Evolutionary conservation across 345 rosid genomes (phyloP).

Genomic region (Mercurialis annua): DNA sequence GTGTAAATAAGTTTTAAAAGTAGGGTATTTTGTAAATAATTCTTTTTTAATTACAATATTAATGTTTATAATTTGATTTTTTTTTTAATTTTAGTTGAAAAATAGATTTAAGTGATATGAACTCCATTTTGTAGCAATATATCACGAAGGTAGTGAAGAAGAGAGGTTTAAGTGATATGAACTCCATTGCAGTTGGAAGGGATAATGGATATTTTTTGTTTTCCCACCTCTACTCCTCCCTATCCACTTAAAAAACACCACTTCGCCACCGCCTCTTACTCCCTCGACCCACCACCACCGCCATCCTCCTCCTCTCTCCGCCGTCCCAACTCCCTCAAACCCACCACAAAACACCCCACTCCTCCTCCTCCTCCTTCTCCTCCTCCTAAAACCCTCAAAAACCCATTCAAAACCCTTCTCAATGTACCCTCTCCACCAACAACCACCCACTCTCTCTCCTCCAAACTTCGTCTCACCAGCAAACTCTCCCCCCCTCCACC

Average conservation of each 20-base stretch:
- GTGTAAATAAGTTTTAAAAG: too few species aligned
- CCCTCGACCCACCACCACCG: slow-evolving; percentile 39
- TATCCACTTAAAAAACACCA: not conserved
- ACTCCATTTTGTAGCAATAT: too few species aligned
- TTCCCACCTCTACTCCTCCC: slow-evolving; percentile 38
- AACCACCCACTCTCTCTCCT: slow-evolving; percentile 44
- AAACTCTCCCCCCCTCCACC: slow-evolving; percentile 70
- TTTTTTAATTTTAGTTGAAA: too few species aligned
- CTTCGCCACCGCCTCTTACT: slow-evolving; percentile 40
- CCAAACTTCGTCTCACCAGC: slow-evolving; percentile 73
- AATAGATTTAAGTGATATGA: too few species aligned
- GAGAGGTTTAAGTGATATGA: too few species aligned
- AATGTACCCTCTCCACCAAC: slow-evolving; percentile 16
- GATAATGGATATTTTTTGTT: slow-evolving; percentile 41
- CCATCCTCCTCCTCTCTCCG: slow-evolving; percentile 40
- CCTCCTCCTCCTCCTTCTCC: slow-evolving; percentile 26
- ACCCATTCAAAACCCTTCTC: slow-evolving; percentile 55
- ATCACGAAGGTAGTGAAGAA: too few species aligned
- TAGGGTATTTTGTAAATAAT: too few species aligned
- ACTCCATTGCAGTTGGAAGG: too few species aligned
- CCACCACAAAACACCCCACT: not conserved
- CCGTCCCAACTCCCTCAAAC: slow-evolving; percentile 50
- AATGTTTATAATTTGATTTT: too few species aligned
- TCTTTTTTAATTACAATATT: too few species aligned
- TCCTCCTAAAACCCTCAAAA: slow-evolving; percentile 29